phyloP scores from a whole-genome alignment of 1,284 basidiomycete genomes.

The Moniliophthora roreri region DNA sequence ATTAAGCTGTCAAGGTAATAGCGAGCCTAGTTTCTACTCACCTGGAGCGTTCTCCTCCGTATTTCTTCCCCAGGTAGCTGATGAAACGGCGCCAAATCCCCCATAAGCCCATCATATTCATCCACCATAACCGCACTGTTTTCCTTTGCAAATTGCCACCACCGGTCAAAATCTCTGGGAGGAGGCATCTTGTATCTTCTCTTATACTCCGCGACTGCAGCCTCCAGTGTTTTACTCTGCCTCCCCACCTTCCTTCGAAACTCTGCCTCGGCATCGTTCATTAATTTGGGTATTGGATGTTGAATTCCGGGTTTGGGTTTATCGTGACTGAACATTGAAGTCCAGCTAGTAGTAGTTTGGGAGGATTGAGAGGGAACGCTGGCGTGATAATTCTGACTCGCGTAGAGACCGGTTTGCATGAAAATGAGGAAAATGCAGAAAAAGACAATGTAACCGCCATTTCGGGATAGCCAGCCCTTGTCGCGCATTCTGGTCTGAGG shows the following conservation, averaged over 20 bases:
- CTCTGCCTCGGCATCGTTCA: constrained; percentile 72
- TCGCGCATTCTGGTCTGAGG: background rate
- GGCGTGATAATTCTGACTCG: constrained; percentile 18
- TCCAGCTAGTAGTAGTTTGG: constrained; percentile 3
- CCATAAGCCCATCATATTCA: constrained; percentile 84
- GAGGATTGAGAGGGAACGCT: constrained; percentile 8
- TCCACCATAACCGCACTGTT: constrained; percentile 82
- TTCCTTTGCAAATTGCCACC: constrained; percentile 82
- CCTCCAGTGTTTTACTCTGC: constrained; percentile 76
- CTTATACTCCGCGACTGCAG: constrained; percentile 80
- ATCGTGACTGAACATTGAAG: constrained; percentile 9
- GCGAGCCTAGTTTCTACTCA: constrained; percentile 31
- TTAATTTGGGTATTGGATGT: constrained; percentile 83
- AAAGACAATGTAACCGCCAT: constrained; percentile 37
- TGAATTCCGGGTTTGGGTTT: background rate
- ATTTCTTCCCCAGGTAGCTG: constrained; percentile 71
- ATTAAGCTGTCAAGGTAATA: constrained; percentile 6
- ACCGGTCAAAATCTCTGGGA: constrained; percentile 86
- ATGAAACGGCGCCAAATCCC: constrained; percentile 84
- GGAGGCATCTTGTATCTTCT: constrained; percentile 77
- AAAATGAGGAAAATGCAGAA: constrained; percentile 50
- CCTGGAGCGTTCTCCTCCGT: constrained; percentile 69
- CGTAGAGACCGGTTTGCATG: constrained; percentile 55
- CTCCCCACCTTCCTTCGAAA: constrained; percentile 65
- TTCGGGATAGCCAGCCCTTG: background rate